Evolutionary conservation across 1,139 yeast genomes (phyloP), one percentile per base, ranked within the genome.

Genomic region (Saccharomyces pastorianus): DNA sequence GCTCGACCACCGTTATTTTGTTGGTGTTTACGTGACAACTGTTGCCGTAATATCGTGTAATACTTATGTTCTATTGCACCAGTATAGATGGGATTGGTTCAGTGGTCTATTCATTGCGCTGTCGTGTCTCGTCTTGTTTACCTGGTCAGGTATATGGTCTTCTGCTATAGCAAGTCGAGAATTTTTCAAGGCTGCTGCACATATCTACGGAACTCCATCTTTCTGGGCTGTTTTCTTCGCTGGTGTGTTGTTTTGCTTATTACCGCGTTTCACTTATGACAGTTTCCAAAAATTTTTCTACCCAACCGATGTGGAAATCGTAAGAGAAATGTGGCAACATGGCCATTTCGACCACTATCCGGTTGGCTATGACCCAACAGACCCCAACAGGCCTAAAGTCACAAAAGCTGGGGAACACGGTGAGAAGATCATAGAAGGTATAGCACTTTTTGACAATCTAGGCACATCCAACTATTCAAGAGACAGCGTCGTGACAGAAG

Each of bases 81-180:
- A 20, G 23, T 20, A 20, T 20, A 20, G 23, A 4, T 20, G 23
- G 23, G 23, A 20, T 20, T 20, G 23, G 23, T 20, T 20, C 3
- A 20, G 23, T 20, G 23, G 23, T 20, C 23, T 20, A 20, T 20
- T 20, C 23, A 20, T 20, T 20, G 23, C 23, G 3, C 99, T 91
- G 48, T 87, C 96, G 6, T 79, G 83, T 55, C 65, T 90, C 56
- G 65, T 90, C 51, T 76, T 89, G 50, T 87, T 82, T 69, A 83
- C 82, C 55, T 91, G 98, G 97, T 84, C 96, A 1, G 96, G 96
- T 51, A 76, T 91, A 51, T 93, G 96, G 91, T 82, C 96, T 0
- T 74, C 85, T 20, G 69, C 80, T 7, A 60, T 75, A 13, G 72
- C 74, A 52, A 78, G 93, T 54, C 79, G 75, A 5, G 96, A 87